A percentile compares a stretch with the other conserved stretches of the same genome.
These are phyloP conservation scores for Xylaria sp. DNA, from an alignment of 2,329 filamentous ascomycete genomes.

Conservation along the genomic window DNA sequence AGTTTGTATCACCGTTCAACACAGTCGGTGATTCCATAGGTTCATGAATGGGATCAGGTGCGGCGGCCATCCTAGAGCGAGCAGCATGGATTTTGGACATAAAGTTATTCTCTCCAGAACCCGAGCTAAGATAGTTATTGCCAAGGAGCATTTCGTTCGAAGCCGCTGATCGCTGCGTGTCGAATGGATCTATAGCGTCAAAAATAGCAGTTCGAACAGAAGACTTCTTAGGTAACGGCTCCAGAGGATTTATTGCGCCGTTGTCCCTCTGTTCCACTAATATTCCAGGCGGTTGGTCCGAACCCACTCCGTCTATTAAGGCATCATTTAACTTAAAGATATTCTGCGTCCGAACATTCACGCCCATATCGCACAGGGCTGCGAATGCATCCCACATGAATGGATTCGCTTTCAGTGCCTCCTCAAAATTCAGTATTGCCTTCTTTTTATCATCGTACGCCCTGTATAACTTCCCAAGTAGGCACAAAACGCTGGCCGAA, in stretches of 20 bases:
- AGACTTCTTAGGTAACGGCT: slow-evolving; percentile 56
- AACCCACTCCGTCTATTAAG: slow-evolving; percentile 60
- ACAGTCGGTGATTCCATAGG: slow-evolving; percentile 72
- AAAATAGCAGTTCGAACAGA: slow-evolving; percentile 53
- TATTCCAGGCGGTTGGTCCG: slow-evolving; percentile 48
- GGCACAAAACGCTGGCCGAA: slow-evolving; percentile 81
- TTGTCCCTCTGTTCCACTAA: slow-evolving; percentile 54
- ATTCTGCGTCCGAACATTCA: slow-evolving; percentile 81
- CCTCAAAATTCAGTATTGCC: slow-evolving; percentile 87
- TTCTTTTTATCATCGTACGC: slow-evolving; percentile 84
- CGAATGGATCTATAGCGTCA: slow-evolving; percentile 62
- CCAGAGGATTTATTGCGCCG: slow-evolving; percentile 50
- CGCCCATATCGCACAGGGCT: slow-evolving; percentile 86
- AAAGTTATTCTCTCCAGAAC: slow-evolving; percentile 63
- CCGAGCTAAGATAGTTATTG: slow-evolving; percentile 54
- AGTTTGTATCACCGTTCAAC: slow-evolving; percentile 54
- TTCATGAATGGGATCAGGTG: slow-evolving; percentile 59
- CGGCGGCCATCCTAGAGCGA: slow-evolving; percentile 57
- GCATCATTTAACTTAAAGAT: slow-evolving; percentile 80
- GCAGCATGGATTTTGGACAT: slow-evolving; percentile 66
- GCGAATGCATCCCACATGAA: slow-evolving; percentile 99
- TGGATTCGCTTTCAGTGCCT: slow-evolving; percentile 87
- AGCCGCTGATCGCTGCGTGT: slow-evolving; percentile 54
- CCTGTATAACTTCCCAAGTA: slow-evolving; percentile 88
- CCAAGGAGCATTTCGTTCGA: slow-evolving; percentile 55